Evolutionary conservation across 305 asterid genomes (phyloP).

Genomic region (Ajuga reptans): DNA sequence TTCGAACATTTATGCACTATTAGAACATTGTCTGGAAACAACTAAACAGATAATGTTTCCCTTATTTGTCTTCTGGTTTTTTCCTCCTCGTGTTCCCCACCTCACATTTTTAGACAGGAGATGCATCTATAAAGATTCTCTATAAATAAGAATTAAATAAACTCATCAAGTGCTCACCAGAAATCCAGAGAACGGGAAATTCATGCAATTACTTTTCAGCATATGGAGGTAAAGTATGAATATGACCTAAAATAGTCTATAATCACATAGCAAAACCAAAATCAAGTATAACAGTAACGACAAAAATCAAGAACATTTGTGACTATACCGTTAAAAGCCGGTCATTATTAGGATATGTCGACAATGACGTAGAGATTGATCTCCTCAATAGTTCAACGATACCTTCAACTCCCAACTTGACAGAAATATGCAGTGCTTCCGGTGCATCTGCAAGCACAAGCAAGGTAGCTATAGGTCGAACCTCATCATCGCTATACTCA

Average conservation of each 20-base stretch:
- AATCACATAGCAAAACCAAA: slow-evolving; percentile 7
- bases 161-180: slow-evolving; percentile 17
- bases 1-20: background rate
- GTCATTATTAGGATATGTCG: slow-evolving; percentile 81
- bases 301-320: slow-evolving; percentile 18
- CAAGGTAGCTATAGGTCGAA: slow-evolving; percentile 86
- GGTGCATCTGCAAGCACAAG: slow-evolving; percentile 96
- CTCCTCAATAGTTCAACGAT: slow-evolving; percentile 73
- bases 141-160: background rate
- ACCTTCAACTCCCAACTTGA: slow-evolving; percentile 91
- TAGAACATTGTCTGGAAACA: background rate
- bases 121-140: background rate
- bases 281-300: slow-evolving; percentile 16
- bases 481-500: slow-evolving; percentile 88
- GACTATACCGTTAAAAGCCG: slow-evolving; percentile 69
- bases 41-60: background rate
- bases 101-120: background rate
- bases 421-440: slow-evolving; percentile 88
- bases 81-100: background rate
- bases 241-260: slow-evolving; percentile 12
- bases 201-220: slow-evolving; percentile 1
- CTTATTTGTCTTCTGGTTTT: background rate
- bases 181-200: slow-evolving; percentile 3
- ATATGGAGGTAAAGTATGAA: slow-evolving; percentile 1
- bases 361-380: slow-evolving; percentile 72